phyloP scores from a whole-genome alignment of 257 asterid genomes.

The Craterostigma plantagineum region DNA sequence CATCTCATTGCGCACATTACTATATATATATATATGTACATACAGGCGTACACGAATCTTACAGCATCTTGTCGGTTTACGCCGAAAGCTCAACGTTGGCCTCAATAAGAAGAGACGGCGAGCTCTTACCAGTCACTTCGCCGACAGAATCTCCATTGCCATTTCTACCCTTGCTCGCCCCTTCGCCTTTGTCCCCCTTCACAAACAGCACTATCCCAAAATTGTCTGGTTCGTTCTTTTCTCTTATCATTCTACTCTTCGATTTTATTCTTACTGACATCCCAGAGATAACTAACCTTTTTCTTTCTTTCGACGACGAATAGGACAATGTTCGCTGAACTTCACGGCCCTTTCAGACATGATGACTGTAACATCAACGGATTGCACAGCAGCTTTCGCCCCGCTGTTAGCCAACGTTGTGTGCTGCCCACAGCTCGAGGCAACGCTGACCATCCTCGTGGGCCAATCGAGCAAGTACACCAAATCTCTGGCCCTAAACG shows the following conservation, averaged over 20 bases:
- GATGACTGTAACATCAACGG: constrained; percentile 60
- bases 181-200: constrained; percentile 89
- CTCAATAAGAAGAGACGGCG: constrained; percentile 25
- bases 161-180: constrained; percentile 80
- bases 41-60: no score
- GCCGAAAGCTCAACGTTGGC: no score
- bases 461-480: constrained; percentile 72
- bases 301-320: no score
- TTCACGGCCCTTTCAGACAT: constrained; percentile 45
- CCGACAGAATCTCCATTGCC: constrained; percentile 65
- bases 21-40: no score
- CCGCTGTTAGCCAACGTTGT: constrained; percentile 79
- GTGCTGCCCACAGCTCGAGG: constrained; percentile 95
- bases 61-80: no score
- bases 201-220: constrained; percentile 68
- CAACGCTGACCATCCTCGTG: constrained; percentile 59
- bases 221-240: constrained; percentile 53
- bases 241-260: no score
- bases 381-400: constrained; percentile 85
- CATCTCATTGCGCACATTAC: no score
- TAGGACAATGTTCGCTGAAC: constrained; percentile 63
- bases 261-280: no score
- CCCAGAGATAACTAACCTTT: no score
- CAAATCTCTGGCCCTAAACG: constrained; percentile 51
- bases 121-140: constrained; percentile 37